A percentile compares a stretch with the other conserved stretches of the same genome.
Evolutionary conservation across 2,329 filamentous ascomycete genomes (phyloP).

Genomic region (Trichophyton benhamiae): DNA sequence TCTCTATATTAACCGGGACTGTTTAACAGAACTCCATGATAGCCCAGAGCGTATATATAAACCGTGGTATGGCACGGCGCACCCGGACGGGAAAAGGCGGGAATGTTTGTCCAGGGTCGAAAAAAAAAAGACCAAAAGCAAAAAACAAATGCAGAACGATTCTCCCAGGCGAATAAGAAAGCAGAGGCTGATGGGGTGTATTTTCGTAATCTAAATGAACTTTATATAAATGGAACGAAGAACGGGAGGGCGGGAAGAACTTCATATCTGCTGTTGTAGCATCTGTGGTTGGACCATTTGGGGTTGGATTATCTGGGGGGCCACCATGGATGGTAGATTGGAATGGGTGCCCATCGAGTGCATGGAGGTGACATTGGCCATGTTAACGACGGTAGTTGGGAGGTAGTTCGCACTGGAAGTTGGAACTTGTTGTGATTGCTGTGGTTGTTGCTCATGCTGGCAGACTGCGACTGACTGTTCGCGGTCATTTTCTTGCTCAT

Average conservation of each 20-base stretch:
- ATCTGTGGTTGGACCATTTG: constrained; percentile 29
- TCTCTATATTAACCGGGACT: not conserved
- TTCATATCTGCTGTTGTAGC: constrained; percentile 23
- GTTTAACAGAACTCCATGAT: not conserved
- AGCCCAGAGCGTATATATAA: not conserved
- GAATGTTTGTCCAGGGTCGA: not conserved
- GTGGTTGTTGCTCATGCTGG: not conserved
- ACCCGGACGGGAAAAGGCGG: not conserved
- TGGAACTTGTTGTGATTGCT: constrained; percentile 5
- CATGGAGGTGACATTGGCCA: constrained; percentile 28
- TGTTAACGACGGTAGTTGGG: constrained; percentile 22
- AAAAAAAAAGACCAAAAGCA: not conserved
- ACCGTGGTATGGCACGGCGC: not conserved
- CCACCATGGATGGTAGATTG: constrained; percentile 30
- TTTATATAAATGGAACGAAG: not conserved
- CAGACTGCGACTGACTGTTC: constrained; percentile 31
- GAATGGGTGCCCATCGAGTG: constrained; percentile 26
- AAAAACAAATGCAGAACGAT: not conserved
- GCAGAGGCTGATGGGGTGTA: not conserved
- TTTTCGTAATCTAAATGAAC: constrained; percentile 3
- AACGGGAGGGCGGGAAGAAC: not conserved
- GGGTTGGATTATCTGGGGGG: constrained; percentile 32
- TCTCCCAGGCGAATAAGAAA: not conserved
- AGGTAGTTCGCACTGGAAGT: constrained; percentile 14
- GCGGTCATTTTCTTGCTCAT: constrained; percentile 79